These are phyloP conservation scores for Piloderma croceum DNA, from an alignment of 768 basidiomycete genomes.

Conservation along the genomic window DNA sequence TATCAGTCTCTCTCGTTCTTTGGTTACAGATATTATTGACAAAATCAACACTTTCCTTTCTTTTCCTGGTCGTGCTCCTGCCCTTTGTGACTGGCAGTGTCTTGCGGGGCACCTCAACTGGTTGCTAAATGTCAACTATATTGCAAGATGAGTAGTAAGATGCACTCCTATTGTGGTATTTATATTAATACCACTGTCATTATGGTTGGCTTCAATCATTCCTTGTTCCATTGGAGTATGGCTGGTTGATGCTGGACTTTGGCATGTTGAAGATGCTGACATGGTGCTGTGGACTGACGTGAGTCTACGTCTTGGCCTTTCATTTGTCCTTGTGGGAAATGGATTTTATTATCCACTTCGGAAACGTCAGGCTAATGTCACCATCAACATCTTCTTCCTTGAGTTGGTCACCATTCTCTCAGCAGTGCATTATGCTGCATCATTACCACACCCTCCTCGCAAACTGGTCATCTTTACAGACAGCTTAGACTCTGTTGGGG, in stretches of 20 bases:
- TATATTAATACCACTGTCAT: no score
- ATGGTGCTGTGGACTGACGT: constrained; percentile 21
- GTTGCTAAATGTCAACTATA: constrained; percentile 25
- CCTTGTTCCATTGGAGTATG: constrained; percentile 9
- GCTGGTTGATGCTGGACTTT: constrained; percentile 11
- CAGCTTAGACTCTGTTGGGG: constrained; percentile 15
- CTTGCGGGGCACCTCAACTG: constrained; percentile 33
- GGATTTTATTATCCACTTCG: constrained; percentile 14
- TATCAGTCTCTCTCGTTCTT: constrained; percentile 16
- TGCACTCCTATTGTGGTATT: no score
- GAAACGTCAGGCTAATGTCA: not conserved
- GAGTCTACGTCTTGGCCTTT: constrained; percentile 7
- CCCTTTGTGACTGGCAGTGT: constrained; percentile 23
- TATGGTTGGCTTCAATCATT: constrained; percentile 14
- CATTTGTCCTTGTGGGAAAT: constrained; percentile 12
- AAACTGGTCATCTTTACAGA: constrained; percentile 14
- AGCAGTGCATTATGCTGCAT: constrained; percentile 12
- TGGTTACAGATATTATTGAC: constrained; percentile 11
- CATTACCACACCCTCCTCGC: constrained; percentile 9
- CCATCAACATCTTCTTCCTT: constrained; percentile 21
- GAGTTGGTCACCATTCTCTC: constrained; percentile 20
- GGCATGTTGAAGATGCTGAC: constrained; percentile 14
- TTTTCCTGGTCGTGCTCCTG: not conserved
- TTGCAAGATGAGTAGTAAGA: no score
- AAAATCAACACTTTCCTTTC: constrained; percentile 5